Evolutionary conservation across 2,329 filamentous ascomycete species (phyloP).

Genomic region (Monilinia laxa): DNA sequence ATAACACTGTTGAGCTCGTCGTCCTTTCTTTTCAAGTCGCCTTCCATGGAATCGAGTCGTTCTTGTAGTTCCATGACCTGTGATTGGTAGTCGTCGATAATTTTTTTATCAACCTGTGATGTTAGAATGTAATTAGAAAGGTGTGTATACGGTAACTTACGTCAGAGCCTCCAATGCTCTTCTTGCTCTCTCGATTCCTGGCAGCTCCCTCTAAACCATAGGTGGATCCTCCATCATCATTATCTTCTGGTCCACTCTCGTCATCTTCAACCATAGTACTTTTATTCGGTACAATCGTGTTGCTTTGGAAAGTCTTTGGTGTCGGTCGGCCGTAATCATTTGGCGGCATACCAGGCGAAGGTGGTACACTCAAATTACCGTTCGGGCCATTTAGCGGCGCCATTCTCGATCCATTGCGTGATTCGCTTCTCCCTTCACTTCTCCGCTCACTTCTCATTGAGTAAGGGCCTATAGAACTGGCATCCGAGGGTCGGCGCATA

Average conservation of each 20-base stretch:
- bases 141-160: slow-evolving; percentile 33
- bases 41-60: slow-evolving; percentile 71
- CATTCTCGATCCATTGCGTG: slow-evolving; percentile 40
- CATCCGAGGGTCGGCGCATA: slow-evolving; percentile 51
- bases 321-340: slow-evolving; percentile 73
- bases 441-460: slow-evolving; percentile 40
- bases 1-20: slow-evolving; percentile 62
- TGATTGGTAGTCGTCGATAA: slow-evolving; percentile 75
- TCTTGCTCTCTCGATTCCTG: slow-evolving; percentile 42
- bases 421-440: slow-evolving; percentile 30
- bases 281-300: slow-evolving; percentile 96
- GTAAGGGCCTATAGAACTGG: slow-evolving; percentile 51
- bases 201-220: slow-evolving; percentile 56
- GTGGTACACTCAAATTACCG: slow-evolving; percentile 53
- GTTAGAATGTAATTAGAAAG: slow-evolving; percentile 30
- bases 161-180: slow-evolving; percentile 44
- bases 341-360: slow-evolving; percentile 57
- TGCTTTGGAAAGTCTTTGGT: slow-evolving; percentile 88
- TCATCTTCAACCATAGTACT: slow-evolving; percentile 97
- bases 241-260: slow-evolving; percentile 63
- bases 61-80: slow-evolving; percentile 74
- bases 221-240: slow-evolving; percentile 76
- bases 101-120: slow-evolving; percentile 62
- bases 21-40: slow-evolving; percentile 67
- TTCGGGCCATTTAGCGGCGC: slow-evolving; percentile 42